phyloP scores from a whole-genome alignment of 139 green algal species.

The Chlorella sp. region DNA sequence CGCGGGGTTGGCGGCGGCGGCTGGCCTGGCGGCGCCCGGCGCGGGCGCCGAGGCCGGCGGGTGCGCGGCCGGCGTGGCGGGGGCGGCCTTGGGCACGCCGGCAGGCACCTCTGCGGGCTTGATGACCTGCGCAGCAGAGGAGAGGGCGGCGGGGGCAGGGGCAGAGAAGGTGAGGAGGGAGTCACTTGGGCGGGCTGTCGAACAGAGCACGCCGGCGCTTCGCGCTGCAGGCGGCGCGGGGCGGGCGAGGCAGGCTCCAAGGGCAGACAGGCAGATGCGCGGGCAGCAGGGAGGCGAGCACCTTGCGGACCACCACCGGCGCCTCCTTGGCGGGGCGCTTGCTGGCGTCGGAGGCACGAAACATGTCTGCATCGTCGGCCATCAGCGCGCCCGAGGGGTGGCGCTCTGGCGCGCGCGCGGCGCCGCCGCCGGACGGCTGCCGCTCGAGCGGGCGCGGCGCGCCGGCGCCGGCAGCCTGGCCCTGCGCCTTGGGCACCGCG shows the following conservation, averaged over 20 bases:
- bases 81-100: not conserved
- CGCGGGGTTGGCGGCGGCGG: not conserved
- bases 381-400: not conserved
- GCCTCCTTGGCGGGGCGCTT: constrained; percentile 2
- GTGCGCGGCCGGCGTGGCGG: not conserved
- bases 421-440: constrained; percentile 6
- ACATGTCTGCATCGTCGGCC: constrained; percentile 26
- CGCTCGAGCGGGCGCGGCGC: not conserved
- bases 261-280: not conserved
- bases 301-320: constrained; percentile 4
- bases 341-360: constrained; percentile 17
- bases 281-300: not conserved
- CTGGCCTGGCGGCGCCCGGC: not conserved
- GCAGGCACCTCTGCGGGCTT: constrained; percentile 1
- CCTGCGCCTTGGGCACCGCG: not conserved
- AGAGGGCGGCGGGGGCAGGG: not conserved
- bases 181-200: not conserved
- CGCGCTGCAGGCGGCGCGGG: too few species aligned
- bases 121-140: not conserved
- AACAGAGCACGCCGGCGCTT: too few species aligned
- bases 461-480: not conserved
- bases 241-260: too few species aligned
- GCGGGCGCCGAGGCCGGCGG: not conserved
- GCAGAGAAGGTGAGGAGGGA: not conserved
- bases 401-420: not conserved